A percentile compares a stretch with the other conserved stretches of the same genome.
Conservation (phyloP, 306 rosid genomes). For the Medicago arabica region DNA sequence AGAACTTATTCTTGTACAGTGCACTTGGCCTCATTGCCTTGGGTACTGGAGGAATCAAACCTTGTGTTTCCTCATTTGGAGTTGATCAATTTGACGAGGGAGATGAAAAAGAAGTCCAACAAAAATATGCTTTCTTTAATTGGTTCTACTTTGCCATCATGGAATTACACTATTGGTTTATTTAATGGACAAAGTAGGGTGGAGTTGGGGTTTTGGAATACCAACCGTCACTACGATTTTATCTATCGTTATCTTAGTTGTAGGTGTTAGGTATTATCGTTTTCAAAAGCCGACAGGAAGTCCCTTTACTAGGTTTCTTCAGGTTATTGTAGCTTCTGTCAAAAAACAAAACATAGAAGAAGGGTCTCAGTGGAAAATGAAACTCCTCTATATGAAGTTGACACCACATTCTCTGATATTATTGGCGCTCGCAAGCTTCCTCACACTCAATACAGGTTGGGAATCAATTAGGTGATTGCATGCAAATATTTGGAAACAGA, state of each 20-base stretch:
- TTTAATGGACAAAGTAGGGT: constrained; percentile 49
- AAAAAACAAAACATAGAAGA: constrained; percentile 56
- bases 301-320: constrained; percentile 62
- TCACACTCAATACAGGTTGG: constrained; percentile 47
- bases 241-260: constrained; percentile 44
- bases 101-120: constrained; percentile 47
- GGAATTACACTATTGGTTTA: constrained; percentile 60
- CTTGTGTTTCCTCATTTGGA: constrained; percentile 70
- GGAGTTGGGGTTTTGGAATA: constrained; percentile 63
- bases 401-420: constrained; percentile 51
- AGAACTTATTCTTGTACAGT: constrained; percentile 48
- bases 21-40: constrained; percentile 62
- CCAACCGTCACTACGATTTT: constrained; percentile 44
- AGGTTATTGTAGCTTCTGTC: constrained; percentile 50
- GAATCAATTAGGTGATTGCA: no score
- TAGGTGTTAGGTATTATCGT: constrained; percentile 51
- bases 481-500: no score
- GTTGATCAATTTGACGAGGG: constrained; percentile 70
- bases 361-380: constrained; percentile 34
- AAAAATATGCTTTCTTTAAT: constrained; percentile 60
- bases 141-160: constrained; percentile 68
- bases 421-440: constrained; percentile 53
- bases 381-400: constrained; percentile 51
- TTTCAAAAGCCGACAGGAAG: constrained; percentile 66
- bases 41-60: constrained; percentile 71